These are phyloP conservation scores for Calonectria fujianensis DNA, from an alignment of 2,329 filamentous ascomycete species.

Conservation along the genomic window DNA sequence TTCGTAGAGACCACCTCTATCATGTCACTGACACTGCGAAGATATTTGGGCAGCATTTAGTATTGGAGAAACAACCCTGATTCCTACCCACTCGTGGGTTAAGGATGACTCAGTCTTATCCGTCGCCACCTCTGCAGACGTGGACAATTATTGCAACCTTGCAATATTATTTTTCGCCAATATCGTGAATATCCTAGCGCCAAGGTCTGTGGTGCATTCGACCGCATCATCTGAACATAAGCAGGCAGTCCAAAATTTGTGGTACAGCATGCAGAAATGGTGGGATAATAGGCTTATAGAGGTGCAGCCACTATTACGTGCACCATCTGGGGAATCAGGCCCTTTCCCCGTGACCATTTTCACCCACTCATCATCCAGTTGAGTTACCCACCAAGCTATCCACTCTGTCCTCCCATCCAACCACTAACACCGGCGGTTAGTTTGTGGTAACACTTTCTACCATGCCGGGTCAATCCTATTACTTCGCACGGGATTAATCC, in stretches of 20 bases:
- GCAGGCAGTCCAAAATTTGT: background rate
- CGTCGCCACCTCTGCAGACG: background rate
- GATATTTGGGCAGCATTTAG: slow-evolving; percentile 9
- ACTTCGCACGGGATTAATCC: background rate
- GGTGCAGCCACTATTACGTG: background rate
- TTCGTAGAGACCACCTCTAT: too few relatives aligned
- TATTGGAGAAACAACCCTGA: slow-evolving; percentile 1
- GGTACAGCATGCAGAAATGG: background rate
- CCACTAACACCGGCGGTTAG: background rate
- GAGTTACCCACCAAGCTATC: too few relatives aligned
- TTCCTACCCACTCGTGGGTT: background rate
- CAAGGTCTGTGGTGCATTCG: background rate
- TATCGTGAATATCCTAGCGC: background rate
- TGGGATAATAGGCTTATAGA: background rate
- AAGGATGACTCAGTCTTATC: background rate
- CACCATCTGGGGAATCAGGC: background rate
- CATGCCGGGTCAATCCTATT: background rate
- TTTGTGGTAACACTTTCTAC: slow-evolving; percentile 1
- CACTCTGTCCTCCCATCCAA: too few relatives aligned
- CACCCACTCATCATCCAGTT: slow-evolving; percentile 3
- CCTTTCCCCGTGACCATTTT: background rate
- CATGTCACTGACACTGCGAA: background rate
- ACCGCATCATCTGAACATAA: background rate
- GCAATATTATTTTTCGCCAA: slow-evolving; percentile 7
- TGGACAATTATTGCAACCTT: background rate